These are phyloP conservation scores for Ceratocystiopsis minuta DNA, from an alignment of 2,329 filamentous ascomycete species.

Conservation along the genomic window DNA sequence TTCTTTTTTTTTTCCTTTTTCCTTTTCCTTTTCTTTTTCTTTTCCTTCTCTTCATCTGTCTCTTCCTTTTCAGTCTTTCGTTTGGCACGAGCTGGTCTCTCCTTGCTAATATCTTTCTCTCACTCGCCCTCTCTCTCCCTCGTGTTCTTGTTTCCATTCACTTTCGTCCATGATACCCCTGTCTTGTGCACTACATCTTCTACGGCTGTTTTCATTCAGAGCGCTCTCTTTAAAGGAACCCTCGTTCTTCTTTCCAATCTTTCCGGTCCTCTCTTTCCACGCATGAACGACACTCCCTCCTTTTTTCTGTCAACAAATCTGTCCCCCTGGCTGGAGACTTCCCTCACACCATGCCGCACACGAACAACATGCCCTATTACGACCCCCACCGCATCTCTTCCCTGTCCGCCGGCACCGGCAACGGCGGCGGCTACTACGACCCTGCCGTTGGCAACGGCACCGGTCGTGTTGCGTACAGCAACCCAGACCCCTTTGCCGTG, in stretches of 20 bases:
- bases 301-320: background rate
- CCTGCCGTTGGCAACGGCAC: background rate
- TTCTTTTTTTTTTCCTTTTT: conserved; percentile 13
- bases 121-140: background rate
- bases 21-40: background rate
- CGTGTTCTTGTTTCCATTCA: background rate
- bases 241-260: background rate
- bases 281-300: background rate
- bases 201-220: background rate
- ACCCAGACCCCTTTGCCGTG: conserved; percentile 17
- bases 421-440: conserved; percentile 15
- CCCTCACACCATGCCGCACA: conserved; percentile 14
- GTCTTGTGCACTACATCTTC: background rate
- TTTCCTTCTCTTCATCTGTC: conserved; percentile 7
- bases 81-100: conserved; percentile 23
- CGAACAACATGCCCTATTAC: conserved; percentile 17
- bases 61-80: conserved; percentile 16
- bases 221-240: background rate
- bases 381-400: conserved; percentile 9
- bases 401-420: conserved; percentile 1
- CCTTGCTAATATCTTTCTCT: background rate
- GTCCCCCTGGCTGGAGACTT: no score
- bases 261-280: background rate
- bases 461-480: background rate
- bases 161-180: background rate